Conservation (phyloP, 495 filamentous ascomycete species). For the Parathielavia appendiculata region DNA sequence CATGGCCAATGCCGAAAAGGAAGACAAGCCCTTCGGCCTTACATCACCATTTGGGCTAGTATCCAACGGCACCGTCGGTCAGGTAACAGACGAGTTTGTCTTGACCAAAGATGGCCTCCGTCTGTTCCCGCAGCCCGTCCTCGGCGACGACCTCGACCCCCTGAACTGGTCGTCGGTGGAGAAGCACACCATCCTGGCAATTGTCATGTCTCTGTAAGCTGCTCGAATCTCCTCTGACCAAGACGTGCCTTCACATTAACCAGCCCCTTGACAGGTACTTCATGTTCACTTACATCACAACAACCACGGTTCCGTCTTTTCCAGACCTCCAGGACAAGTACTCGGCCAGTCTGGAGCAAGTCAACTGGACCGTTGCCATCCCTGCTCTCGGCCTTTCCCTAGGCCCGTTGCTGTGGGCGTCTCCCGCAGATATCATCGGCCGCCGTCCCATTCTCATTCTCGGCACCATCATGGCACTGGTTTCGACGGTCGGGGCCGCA, state of each 20-base stretch:
- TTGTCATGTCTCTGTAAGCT: conserved; percentile 50
- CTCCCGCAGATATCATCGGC: conserved; percentile 55
- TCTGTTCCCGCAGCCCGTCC: conserved; percentile 21
- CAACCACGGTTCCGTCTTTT: conserved; percentile 58
- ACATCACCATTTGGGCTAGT: background rate
- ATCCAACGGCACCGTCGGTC: background rate
- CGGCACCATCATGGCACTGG: conserved; percentile 51
- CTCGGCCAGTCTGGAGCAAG: conserved; percentile 45
- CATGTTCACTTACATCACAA: conserved; percentile 61
- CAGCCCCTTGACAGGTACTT: conserved; percentile 41
- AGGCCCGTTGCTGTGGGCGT: conserved; percentile 56
- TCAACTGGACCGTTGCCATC: conserved; percentile 61
- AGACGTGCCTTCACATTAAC: background rate
- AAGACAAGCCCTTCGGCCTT: background rate
- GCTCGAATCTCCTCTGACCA: background rate
- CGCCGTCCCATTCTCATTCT: conserved; percentile 50
- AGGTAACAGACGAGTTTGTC: conserved; percentile 16
- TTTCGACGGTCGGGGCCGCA: conserved; percentile 50
- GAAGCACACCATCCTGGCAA: conserved; percentile 49
- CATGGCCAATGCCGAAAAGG: background rate
- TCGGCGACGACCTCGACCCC: conserved; percentile 50
- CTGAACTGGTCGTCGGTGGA: conserved; percentile 51
- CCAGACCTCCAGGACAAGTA: conserved; percentile 47
- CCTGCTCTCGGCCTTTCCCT: conserved; percentile 55
- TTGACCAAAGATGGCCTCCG: conserved; percentile 19